Base-by-base conservation (phyloP, 2,329 filamentous ascomycete genomes). In the Hypoxylon sp. region DNA sequence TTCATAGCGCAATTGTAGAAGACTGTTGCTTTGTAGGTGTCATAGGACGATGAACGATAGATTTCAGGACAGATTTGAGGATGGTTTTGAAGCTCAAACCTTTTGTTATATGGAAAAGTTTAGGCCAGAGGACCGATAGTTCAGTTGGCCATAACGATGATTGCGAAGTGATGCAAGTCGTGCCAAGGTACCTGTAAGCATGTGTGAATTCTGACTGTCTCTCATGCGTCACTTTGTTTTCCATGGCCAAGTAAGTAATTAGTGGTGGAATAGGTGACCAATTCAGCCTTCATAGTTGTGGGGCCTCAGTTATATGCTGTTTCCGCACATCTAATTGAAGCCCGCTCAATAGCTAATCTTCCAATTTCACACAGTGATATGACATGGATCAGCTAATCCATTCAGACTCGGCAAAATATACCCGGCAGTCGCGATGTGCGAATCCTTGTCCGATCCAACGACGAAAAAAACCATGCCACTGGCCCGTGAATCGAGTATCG, bases 1-100 rank as follows among this genome's bases (percentile, higher is more conserved):
- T 61, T 65, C 62, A 65, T 65, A 12, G 26, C 2, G 14, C 1
- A 12, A 48, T 30, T 4, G 32, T 36, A 14, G 32, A 16, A 14
- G 32, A 16, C 12, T 36, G 12, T 36, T 36, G 14, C 32, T n/a
- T n/a, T 11, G 32, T 14, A 16, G 32, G 32, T 14, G 14, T 16
- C 32, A 36, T 24, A 6, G 11, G 20, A 6, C 40, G 40, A 26
- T 45, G 20, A 4, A 14, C n/a, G 6, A 14, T 12, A 12, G 40
- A 45, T 24, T 22, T 24, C 2, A 12, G 40, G 20, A 22, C 26
- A 3, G 9, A 20, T 11, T 40, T 40, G 8, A 9, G 20, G 26
- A 24, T n/a, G 32, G 18, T 28, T 40, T 36, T 26, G 26, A 14
- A n/a, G 45, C 26, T 48, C 5, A n/a, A n/a, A 30, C 8, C 16